Evolutionary conservation across 306 rosid species (phyloP), one percentile per base, ranked within the genome.

Genomic region (Comarum palustre): DNA sequence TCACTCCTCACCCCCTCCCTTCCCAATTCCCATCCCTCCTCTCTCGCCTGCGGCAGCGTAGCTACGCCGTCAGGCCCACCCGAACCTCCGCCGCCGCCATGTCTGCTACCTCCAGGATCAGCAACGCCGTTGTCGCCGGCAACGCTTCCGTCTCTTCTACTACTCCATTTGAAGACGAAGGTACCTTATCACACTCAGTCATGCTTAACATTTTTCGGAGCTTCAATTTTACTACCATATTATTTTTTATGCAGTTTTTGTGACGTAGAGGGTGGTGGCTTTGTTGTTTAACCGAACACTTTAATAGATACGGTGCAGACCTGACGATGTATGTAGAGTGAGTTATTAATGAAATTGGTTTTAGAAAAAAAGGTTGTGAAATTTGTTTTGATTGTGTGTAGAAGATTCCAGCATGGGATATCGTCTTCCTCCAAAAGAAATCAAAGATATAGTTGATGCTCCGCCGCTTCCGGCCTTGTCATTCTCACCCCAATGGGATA

Each of bases 381-480:
- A n/a, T 58, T 69, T 24, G 7, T 47, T 32, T 4, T 54, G 74
- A 6, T 0, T n/a, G 36, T 58, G 20, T 82, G 59, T 67, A 76
- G 89, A 86, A 29, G 93, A 91, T 43, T 83, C 86, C 41, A 43
- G 47, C 6, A 15, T 66, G 52, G 96, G 87, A 59, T 94, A 94
- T 78, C 89, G 89, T 39, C 82, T 84, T 65, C 99, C 99, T 71
- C 97, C 97, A 1, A 84, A 88, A 25, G 97, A 84, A 79, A 85
- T 94, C 78, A 88, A 58, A 78, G 91, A 94, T 66, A 91, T 94
- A 46, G 99, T 94, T 54, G 99, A 94, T 79, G 96, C 99, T 77
- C 97, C 96, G 1, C 99, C 99, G 5, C 81, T 90, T 73, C 99
- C 99, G 41, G 86, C 91, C 4, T 69, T 91, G 85, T 87, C 97